Evolutionary conservation across 2,329 filamentous ascomycete species (phyloP), one percentile per base, ranked within the genome.

Genomic region (Dactylonectria estremocensis): DNA sequence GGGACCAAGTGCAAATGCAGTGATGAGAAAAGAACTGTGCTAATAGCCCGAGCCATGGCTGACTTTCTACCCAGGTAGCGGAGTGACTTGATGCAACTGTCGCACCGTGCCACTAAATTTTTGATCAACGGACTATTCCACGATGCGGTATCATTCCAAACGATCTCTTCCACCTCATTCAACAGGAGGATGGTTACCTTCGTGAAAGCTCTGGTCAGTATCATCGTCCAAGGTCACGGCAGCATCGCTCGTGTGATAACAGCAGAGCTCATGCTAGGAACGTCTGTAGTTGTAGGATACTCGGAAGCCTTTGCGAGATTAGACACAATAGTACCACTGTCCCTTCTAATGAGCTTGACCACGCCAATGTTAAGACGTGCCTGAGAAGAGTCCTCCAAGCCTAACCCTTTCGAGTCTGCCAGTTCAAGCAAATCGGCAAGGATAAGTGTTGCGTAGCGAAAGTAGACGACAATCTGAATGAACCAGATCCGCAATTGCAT

Each of bases 401-500:
- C 79, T n/a, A 79, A 63, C 2, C 72, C 69, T 7, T 74, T 71
- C 40, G 80, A 78, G 60, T 89, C 87, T 18, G 88, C 82, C 33
- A 81, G 76, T 50, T 87, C 84, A 13, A 90, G 78, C 3, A 86
- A 74, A 63, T 90, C 88, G 37, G 87, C 86, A 4, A 90, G 77
- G 31, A 90, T 79, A 49, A 90, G 82, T 0, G 83, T 82, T 3
- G 84, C 88, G 3, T 90, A 83, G 69, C 89, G 86, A 84, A 87
- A 90, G 70, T 90, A 88, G 0, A 84, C 86, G 1, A 84, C 80
- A 28, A 90, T 82, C 58, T 87, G 85, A 16, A 88, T 82, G 66
- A 89, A 89, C 88, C 88, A 90, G 45, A 87, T 87, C 71, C 88
- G 87, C 4, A 90, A 83, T 14, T 85, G 85, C 16, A 83, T 72